Evolutionary conservation across 257 asterid species (phyloP), one percentile per base, ranked within the genome.

Genomic region (Nicotiana attenuata): DNA sequence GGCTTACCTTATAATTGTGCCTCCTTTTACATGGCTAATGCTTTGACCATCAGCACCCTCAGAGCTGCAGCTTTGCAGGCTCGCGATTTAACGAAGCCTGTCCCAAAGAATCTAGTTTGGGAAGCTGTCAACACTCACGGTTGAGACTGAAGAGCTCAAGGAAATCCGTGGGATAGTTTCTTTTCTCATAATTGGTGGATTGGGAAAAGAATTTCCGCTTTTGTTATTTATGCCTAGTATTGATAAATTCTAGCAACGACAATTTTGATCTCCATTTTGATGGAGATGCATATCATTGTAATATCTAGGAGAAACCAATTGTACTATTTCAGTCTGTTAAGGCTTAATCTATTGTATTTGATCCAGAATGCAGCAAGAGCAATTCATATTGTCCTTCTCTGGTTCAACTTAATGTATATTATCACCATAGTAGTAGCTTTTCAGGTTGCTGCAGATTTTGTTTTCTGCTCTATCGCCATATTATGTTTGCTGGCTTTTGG

Each of bases 61-160:
- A 86, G 86, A 68, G 63, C 83, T 19, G 95, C 98, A 1, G 99
- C 98, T 5, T 15, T 95, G 88, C 92, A 92, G 91, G 99, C 99
- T 5, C 83, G 97, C 82, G 98, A 93, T 83, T 66, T 92, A 4
- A 76, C 91, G 19, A 91, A 85, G 38, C 96, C 97, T 0, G 84
- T 87, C 38, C 93, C 97, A 0, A 93, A 78, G 90, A 95, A 93
- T 81, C 66, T 95, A 59, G 94, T 93, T 5, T 95, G 99, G 99
- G 97, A 95, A 83, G 99, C 98, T 15, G 89, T 91, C 57, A 93
- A 95, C 83, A 91, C 98, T 65, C 90, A 88, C 68, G 99, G 99
- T 50, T 94, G 91, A 91, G 61, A 78, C 19, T 13, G 7, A 71
- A 26, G 35, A 41, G 59, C 59, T 13, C 75, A 55, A 28, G 80